Evolutionary conservation across 768 basidiomycete species (phyloP).

Genomic region (Scleroderma citrinum): DNA sequence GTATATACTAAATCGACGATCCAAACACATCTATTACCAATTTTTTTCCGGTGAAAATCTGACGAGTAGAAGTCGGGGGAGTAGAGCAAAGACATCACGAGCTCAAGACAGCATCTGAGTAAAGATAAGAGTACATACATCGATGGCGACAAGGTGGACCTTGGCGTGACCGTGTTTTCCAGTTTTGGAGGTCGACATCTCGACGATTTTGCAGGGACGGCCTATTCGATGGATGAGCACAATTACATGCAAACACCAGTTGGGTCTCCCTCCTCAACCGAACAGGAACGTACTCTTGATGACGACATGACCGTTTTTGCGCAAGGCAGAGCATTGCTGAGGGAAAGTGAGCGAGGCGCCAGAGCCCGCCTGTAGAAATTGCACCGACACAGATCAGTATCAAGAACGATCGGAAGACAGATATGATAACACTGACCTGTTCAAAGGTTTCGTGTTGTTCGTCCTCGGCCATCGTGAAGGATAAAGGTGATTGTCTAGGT

Average conservation of each 20-base stretch:
- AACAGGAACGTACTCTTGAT: conserved; percentile 64
- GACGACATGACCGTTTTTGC: conserved; percentile 89
- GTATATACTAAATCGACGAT: not conserved
- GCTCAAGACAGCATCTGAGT: not conserved
- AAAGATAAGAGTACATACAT: conserved; percentile 52
- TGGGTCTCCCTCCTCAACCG: not conserved
- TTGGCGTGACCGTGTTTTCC: conserved; percentile 99
- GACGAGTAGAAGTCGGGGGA: too few species aligned
- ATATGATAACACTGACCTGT: conserved; percentile 42
- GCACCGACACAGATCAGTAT: conserved; percentile 15
- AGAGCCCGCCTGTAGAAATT: conserved; percentile 48
- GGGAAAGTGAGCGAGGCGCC: conserved; percentile 78
- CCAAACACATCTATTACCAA: conserved; percentile 47
- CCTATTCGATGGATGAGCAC: conserved; percentile 31
- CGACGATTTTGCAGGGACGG: conserved; percentile 97
- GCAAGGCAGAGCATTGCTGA: conserved; percentile 95
- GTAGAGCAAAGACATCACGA: conserved; percentile 9
- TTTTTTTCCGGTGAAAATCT: conserved; percentile 99
- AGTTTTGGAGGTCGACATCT: conserved; percentile 99
- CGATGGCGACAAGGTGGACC: conserved; percentile 94
- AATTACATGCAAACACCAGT: too few species aligned
- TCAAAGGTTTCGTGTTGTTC: conserved; percentile 86
- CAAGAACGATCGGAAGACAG: conserved; percentile 6
- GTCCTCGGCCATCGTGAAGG: conserved; percentile 77
- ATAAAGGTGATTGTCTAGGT: conserved; percentile 13